Evolutionary conservation across 305 asterid genomes (phyloP).

Genomic region (Vinca major): DNA sequence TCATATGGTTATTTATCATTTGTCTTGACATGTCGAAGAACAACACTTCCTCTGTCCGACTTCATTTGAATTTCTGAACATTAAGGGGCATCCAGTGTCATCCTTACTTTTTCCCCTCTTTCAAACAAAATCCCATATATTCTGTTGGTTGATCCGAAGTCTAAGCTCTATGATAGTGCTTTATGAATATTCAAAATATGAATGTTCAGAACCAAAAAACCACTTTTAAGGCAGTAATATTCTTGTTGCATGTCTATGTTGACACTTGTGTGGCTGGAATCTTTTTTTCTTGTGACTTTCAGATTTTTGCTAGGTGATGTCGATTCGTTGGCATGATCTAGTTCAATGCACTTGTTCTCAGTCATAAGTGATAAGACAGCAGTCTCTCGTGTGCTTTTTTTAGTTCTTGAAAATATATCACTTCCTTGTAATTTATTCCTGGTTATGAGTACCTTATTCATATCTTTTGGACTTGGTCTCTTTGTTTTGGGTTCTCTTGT

Average conservation of each 20-base stretch:
- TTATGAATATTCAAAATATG: background rate
- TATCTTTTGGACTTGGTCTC: background rate
- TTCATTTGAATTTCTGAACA: background rate
- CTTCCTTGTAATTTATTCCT: background rate
- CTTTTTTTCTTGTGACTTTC: background rate
- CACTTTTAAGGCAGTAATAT: background rate
- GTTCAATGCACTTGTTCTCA: background rate
- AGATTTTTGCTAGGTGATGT: background rate
- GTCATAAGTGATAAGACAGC: background rate
- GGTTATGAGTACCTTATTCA: background rate
- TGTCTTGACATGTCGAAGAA: background rate
- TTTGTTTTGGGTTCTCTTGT: constrained; percentile 15
- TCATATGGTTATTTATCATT: background rate
- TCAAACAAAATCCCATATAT: background rate
- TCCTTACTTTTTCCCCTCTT: background rate
- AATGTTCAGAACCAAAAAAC: background rate
- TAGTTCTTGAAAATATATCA: background rate
- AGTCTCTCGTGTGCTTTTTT: background rate
- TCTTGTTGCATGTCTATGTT: background rate
- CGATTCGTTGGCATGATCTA: background rate
- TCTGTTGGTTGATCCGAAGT: background rate
- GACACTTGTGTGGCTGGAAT: background rate
- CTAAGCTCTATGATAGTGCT: too few relatives aligned
- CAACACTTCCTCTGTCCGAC: background rate
- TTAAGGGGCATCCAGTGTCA: background rate